Conservation (phyloP, 1,139 yeast species). For the Geotrichum europaeum region DNA sequence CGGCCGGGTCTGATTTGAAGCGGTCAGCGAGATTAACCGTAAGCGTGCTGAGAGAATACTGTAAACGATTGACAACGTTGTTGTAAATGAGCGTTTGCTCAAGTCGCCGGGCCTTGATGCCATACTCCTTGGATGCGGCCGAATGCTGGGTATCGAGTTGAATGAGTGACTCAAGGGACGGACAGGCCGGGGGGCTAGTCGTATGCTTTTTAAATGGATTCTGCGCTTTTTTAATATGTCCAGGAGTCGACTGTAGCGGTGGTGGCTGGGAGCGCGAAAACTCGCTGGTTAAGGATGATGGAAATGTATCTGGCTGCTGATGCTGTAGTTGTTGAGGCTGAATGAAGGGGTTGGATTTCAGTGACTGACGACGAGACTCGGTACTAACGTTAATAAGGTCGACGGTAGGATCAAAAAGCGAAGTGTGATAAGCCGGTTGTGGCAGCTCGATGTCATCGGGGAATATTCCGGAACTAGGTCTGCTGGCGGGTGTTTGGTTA, state of each 20-base stretch:
- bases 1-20: conserved; percentile 20
- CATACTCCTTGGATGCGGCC: conserved; percentile 18
- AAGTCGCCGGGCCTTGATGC: conserved; percentile 20
- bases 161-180: conserved; percentile 22
- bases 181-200: not conserved
- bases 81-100: conserved; percentile 23
- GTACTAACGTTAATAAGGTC: not conserved
- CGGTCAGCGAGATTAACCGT: conserved; percentile 19
- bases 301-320: not conserved
- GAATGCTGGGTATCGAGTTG: conserved; percentile 20
- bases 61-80: conserved; percentile 23
- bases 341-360: not conserved
- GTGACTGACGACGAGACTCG: not conserved
- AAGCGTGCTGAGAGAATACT: conserved; percentile 21
- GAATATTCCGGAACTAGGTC: not conserved
- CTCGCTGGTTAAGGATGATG: not conserved
- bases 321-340: not conserved
- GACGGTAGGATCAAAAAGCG: not conserved
- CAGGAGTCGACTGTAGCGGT: not conserved
- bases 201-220: not conserved
- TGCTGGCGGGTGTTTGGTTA: not conserved
- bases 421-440: not conserved
- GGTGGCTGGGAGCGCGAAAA: not conserved
- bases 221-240: not conserved
- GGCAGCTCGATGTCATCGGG: not conserved